A percentile compares a stretch with the other conserved stretches of the same genome.
These are phyloP conservation scores for Cladorrhinum samala DNA, from an alignment of 495 filamentous ascomycete species.

Conservation along the genomic window DNA sequence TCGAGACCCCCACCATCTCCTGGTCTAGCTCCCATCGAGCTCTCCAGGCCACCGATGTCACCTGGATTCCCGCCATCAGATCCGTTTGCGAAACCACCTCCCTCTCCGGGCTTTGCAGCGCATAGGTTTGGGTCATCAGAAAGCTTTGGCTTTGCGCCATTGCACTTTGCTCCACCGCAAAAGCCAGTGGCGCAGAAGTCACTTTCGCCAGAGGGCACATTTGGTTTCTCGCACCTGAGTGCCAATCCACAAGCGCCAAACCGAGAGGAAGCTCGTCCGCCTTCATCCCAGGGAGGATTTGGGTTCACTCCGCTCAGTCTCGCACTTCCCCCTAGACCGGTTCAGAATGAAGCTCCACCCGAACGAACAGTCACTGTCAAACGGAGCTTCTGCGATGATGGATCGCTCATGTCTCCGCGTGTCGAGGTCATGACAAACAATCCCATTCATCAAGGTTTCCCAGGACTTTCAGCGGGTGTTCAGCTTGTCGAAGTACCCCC, in stretches of 20 bases:
- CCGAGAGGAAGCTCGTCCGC: neutral
- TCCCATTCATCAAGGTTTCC: constrained; percentile 38
- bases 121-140: constrained; percentile 25
- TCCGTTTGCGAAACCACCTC: constrained; percentile 26
- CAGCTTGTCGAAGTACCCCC: constrained; percentile 43
- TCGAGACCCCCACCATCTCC: constrained; percentile 26
- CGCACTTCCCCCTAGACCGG: constrained; percentile 8
- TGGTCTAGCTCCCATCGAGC: constrained; percentile 1
- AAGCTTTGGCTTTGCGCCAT: constrained; percentile 29
- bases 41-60: constrained; percentile 18
- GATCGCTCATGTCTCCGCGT: constrained; percentile 45
- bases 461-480: constrained; percentile 34
- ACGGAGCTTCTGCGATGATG: constrained; percentile 30
- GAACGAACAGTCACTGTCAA: constrained; percentile 27
- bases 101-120: constrained; percentile 37
- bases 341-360: constrained; percentile 15
- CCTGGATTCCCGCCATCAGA: constrained; percentile 17
- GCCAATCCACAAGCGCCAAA: neutral
- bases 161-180: constrained; percentile 18
- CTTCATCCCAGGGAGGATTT: neutral
- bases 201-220: constrained; percentile 8
- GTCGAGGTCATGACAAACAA: constrained; percentile 49
- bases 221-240: constrained; percentile 5
- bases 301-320: constrained; percentile 5
- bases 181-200: constrained; percentile 13